Evolutionary conservation across 441 rosid species (phyloP).

Genomic region (Lepidium campestre): DNA sequence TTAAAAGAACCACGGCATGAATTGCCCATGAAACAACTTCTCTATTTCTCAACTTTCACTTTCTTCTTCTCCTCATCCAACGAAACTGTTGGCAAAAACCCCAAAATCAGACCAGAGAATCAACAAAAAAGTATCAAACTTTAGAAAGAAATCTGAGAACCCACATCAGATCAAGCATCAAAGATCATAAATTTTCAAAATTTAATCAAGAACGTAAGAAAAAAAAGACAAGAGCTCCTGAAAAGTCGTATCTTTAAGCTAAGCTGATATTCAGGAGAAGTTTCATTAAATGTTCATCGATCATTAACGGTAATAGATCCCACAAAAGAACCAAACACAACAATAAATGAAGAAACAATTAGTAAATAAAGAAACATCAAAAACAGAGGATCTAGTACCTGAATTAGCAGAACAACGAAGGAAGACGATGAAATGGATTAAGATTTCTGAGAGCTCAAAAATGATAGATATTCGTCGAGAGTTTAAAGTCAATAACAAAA

Average conservation of each 20-base stretch:
- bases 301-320: constrained; percentile 13
- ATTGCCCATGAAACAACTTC: constrained; percentile 79
- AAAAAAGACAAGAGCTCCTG: constrained; percentile 5
- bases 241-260: constrained; percentile 12
- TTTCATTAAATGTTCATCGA: constrained; percentile 18
- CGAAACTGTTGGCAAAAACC: constrained; percentile 7
- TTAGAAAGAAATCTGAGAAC: not conserved
- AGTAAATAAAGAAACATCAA: constrained; percentile 1
- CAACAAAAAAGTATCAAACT: not conserved
- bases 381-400: constrained; percentile 29
- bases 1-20: constrained; percentile 58
- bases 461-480: not conserved
- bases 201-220: not conserved
- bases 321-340: not conserved
- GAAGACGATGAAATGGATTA: constrained; percentile 4
- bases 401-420: constrained; percentile 10
- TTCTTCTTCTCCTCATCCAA: constrained; percentile 56
- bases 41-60: constrained; percentile 18
- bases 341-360: not conserved
- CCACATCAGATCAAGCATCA: constrained; percentile 28
- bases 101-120: constrained; percentile 11
- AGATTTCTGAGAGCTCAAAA: not conserved
- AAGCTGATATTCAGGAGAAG: not conserved
- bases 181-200: not conserved
- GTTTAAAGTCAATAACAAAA: constrained; percentile 21